phyloP scores from a whole-genome alignment of 139 green algal species.

The Diplosphaera chodatii region DNA sequence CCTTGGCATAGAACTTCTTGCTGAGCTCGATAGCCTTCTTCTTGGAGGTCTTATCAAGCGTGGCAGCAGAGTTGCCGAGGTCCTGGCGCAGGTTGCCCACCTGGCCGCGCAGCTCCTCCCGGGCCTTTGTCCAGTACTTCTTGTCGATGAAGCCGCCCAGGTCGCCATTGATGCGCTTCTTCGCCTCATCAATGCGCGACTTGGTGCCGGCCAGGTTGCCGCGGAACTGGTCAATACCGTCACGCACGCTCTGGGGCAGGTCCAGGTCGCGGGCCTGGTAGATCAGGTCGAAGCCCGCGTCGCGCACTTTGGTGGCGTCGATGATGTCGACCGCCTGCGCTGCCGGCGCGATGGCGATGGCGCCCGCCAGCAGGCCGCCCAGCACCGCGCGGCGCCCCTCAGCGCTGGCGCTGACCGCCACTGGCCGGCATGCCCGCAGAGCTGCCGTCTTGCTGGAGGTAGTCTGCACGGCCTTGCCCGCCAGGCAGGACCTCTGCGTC shows the following conservation, averaged over 20 bases:
- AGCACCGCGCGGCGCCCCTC: constrained; percentile 54
- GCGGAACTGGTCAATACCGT: constrained; percentile 63
- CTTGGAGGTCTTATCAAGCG: constrained; percentile 70
- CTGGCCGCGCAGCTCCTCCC: constrained; percentile 80
- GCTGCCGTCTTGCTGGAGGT: not conserved
- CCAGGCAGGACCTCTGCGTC: constrained; percentile 1
- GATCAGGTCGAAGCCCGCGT: constrained; percentile 81
- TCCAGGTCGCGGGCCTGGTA: constrained; percentile 89
- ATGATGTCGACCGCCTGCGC: constrained; percentile 67
- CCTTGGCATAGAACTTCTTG: constrained; percentile 68
- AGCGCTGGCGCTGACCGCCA: not conserved
- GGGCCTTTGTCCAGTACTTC: constrained; percentile 83
- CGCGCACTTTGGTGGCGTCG: constrained; percentile 60
- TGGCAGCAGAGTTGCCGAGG: constrained; percentile 67
- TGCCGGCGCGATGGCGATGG: constrained; percentile 34
- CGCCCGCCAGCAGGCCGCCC: constrained; percentile 58
- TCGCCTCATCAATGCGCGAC: constrained; percentile 61
- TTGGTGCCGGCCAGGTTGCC: constrained; percentile 53
- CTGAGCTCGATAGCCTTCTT: constrained; percentile 58
- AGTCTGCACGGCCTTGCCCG: constrained; percentile 3
- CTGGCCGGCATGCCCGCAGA: not conserved
- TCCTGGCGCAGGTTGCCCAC: constrained; percentile 87
- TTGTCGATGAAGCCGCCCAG: constrained; percentile 67
- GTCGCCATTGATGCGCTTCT: constrained; percentile 69
- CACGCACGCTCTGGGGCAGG: constrained; percentile 50